Base-by-base conservation (phyloP, 2,329 filamentous ascomycete genomes). In the Blumeria hordei region DNA sequence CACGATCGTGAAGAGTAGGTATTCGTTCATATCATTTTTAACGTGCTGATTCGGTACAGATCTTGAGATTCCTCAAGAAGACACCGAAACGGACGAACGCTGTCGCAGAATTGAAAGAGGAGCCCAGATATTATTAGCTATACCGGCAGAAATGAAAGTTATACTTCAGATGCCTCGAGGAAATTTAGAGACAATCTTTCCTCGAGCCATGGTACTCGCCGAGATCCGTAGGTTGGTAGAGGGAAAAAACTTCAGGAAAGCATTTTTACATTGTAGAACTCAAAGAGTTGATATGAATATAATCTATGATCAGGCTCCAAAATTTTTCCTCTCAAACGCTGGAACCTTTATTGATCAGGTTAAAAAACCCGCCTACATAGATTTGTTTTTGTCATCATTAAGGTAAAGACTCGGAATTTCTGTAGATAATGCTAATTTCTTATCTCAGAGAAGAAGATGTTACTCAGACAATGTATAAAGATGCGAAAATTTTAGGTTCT, bases 231-330 rank as follows among this genome's bases (percentile, higher is more conserved):
- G 78, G 53, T 78, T 84, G 54, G 85, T 98, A 54, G 83, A 88
- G 55, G 72, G 76, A 35, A 85, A 84, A 65, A 79, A 92, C 62
- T 98, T 95, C 64, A 78, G 76, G 52, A 78, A 77, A 54, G 92
- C 92, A 0, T 98, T 95, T 65, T 72, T 84, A 21, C 82, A 87
- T 58, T 96, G 92, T 65, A 80, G 92, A 53, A 90, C 81, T 21
- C 93, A 98, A 66, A 79, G 93, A 61, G 92, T 98, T 0, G 92
- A 98, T 64, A 88, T 96, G 83, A 98, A 98, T 64, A 90, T 98
- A 58, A 72, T 98, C 2, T 90, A 94, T 64, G 92, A 98, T 64
- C 86, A 96, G 68, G 80, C 80, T n/a, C 87, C 90, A 0, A 74
- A 80, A 39, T 85, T 93, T 60, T 95, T 98, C 65, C 74, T 95